Evolutionary conservation across 2,329 filamentous ascomycete species (phyloP).

Genomic region (Ceratocystis lukuohia): DNA sequence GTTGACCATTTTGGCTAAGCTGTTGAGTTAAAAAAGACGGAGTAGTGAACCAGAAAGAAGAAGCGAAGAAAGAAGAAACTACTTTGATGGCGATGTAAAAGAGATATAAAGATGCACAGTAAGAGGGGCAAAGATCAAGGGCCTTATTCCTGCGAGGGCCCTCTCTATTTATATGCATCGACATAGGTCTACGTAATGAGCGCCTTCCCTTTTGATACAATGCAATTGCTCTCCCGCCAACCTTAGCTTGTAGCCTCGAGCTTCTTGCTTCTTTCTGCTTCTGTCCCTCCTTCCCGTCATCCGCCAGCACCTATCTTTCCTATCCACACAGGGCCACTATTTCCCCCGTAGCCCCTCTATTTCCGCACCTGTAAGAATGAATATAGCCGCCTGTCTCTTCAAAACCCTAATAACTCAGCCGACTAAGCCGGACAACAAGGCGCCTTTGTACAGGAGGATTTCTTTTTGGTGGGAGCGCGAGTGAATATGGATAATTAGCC

Average conservation of each 20-base stretch:
- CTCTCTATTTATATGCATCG: not conserved
- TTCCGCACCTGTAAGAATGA: slow-evolving; percentile 3
- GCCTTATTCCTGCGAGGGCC: not conserved
- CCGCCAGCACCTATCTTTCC: not conserved
- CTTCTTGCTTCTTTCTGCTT: not conserved
- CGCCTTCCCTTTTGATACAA: not conserved
- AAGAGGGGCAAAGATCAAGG: not conserved
- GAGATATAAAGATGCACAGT: not conserved
- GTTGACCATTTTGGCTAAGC: slow-evolving; percentile 5
- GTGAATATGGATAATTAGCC: not conserved
- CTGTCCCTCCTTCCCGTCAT: not conserved
- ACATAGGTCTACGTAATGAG: not conserved
- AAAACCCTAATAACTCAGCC: not conserved
- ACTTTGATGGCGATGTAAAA: not conserved
- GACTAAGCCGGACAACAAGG: not conserved
- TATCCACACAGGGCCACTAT: not conserved
- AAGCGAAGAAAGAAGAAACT: not conserved
- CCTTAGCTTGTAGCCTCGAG: not conserved
- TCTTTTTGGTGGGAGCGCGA: not conserved
- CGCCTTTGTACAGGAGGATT: not conserved
- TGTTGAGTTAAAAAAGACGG: not conserved
- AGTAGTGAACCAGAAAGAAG: not conserved
- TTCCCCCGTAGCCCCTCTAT: not conserved
- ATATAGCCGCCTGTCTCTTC: not conserved
- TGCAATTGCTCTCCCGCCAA: not conserved